A percentile compares a stretch with the other conserved stretches of the same genome.
Evolutionary conservation across 441 rosid species (phyloP).

Genomic region (Arabidopsis lyrata): DNA sequence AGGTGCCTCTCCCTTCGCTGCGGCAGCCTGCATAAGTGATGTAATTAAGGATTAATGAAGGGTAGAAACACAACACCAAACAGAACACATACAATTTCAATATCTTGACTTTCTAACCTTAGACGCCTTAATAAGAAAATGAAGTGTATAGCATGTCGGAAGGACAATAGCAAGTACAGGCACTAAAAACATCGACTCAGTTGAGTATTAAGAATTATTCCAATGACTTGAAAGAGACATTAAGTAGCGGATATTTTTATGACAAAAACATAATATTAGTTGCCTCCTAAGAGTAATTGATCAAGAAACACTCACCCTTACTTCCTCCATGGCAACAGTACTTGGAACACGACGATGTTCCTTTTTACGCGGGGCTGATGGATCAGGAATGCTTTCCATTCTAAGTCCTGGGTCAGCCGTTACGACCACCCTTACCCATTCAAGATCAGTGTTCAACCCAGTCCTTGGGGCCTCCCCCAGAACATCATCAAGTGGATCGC

Average conservation of each 20-base stretch:
- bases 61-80: conserved; percentile 22
- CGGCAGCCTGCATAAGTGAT: conserved; percentile 79
- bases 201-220: conserved; percentile 26
- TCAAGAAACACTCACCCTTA: conserved; percentile 66
- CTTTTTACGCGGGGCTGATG: conserved; percentile 69
- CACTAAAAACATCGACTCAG: conserved; percentile 6
- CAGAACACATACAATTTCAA: conserved; percentile 7
- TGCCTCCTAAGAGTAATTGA: conserved; percentile 13
- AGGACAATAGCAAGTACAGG: conserved; percentile 18
- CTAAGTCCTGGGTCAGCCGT: conserved; percentile 78
- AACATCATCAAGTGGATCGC: conserved; percentile 46
- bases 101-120: conserved; percentile 18
- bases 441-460: conserved; percentile 61
- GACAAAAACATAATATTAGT: conserved; percentile 2
- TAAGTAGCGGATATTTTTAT: conserved; percentile 8
- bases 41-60: conserved; percentile 14
- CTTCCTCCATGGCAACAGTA: conserved; percentile 98
- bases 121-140: conserved; percentile 23
- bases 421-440: conserved; percentile 94
- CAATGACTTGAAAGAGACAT: conserved; percentile 9
- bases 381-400: conserved; percentile 80
- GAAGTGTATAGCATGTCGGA: conserved; percentile 4
- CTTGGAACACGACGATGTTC: conserved; percentile 99
- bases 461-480: conserved; percentile 39
- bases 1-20: conserved; percentile 99